phyloP scores from a whole-genome alignment of 495 filamentous ascomycete genomes.

The Neurospora africana region DNA sequence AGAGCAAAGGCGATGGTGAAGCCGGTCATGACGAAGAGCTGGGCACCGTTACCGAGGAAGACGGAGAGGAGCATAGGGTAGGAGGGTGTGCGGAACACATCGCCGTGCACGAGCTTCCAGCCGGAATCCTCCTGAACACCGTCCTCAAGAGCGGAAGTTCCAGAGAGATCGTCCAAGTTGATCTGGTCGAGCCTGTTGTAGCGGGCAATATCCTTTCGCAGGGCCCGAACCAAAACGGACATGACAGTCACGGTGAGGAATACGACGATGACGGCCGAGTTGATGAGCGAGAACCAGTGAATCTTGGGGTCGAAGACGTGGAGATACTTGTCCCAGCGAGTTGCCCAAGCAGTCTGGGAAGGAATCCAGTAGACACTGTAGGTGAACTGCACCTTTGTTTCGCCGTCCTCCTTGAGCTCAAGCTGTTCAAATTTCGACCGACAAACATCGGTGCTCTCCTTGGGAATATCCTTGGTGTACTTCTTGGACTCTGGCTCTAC shows the following conservation, averaged over 20 bases:
- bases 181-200: slow-evolving; percentile 89
- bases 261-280: slow-evolving; percentile 84
- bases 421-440: slow-evolving; percentile 41
- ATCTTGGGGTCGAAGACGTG: slow-evolving; percentile 94
- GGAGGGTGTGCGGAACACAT: slow-evolving; percentile 85
- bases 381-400: slow-evolving; percentile 71
- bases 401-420: slow-evolving; percentile 42
- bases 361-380: slow-evolving; percentile 82
- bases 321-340: slow-evolving; percentile 94
- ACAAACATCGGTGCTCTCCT: slow-evolving; percentile 47
- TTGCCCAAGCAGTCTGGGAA: slow-evolving; percentile 80
- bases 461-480: slow-evolving; percentile 40
- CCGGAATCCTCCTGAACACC: slow-evolving; percentile 95
- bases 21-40: slow-evolving; percentile 95
- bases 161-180: slow-evolving; percentile 72
- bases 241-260: slow-evolving; percentile 85
- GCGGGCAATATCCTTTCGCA: slow-evolving; percentile 87
- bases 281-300: slow-evolving; percentile 96
- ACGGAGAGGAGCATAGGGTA: slow-evolving; percentile 76
- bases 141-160: slow-evolving; percentile 69
- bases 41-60: slow-evolving; percentile 84
- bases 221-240: slow-evolving; percentile 74
- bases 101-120: slow-evolving; percentile 96
- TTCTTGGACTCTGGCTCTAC: slow-evolving; percentile 68
- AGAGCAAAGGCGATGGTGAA: slow-evolving; percentile 89